Percentiles rank a stretch among this genome's conserved stretches.
These are phyloP conservation scores for Candida cerambycidarum DNA, from an alignment of 805 yeast species.

Conservation along the genomic window DNA sequence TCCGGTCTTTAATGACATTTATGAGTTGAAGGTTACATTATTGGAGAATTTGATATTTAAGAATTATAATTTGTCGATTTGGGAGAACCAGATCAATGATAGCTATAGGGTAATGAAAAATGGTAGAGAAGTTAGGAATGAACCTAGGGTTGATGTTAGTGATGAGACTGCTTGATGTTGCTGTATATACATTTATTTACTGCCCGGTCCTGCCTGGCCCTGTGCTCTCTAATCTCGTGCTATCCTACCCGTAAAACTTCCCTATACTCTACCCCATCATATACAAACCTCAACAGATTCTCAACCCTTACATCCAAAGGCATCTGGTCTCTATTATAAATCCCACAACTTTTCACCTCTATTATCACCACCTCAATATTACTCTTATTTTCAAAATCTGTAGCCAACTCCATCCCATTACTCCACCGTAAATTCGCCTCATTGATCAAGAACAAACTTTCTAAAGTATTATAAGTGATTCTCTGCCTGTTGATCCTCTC, in stretches of 20 bases:
- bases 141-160: conserved; percentile 23
- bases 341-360: conserved; percentile 28
- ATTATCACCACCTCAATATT: conserved; percentile 23
- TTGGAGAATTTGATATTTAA: conserved; percentile 23
- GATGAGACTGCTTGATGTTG: conserved; percentile 16
- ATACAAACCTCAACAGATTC: conserved; percentile 22
- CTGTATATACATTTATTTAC: too few species aligned
- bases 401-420: conserved; percentile 12
- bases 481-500: conserved; percentile 33
- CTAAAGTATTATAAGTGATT: conserved; percentile 31
- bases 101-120: conserved; percentile 23
- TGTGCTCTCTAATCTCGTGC: too few species aligned
- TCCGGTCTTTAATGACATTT: conserved; percentile 24
- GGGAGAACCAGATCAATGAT: conserved; percentile 22
- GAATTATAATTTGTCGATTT: conserved; percentile 18
- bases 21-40: conserved; percentile 22
- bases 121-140: conserved; percentile 19
- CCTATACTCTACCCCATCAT: conserved; percentile 19
- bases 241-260: background rate
- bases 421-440: conserved; percentile 28
- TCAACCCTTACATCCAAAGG: conserved; percentile 20
- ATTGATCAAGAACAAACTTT: conserved; percentile 26
- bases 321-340: conserved; percentile 34
- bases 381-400: conserved; percentile 14
- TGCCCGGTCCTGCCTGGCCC: too few species aligned